phyloP scores from a whole-genome alignment of 2,329 filamentous ascomycete genomes.

The Cytospora mali region DNA sequence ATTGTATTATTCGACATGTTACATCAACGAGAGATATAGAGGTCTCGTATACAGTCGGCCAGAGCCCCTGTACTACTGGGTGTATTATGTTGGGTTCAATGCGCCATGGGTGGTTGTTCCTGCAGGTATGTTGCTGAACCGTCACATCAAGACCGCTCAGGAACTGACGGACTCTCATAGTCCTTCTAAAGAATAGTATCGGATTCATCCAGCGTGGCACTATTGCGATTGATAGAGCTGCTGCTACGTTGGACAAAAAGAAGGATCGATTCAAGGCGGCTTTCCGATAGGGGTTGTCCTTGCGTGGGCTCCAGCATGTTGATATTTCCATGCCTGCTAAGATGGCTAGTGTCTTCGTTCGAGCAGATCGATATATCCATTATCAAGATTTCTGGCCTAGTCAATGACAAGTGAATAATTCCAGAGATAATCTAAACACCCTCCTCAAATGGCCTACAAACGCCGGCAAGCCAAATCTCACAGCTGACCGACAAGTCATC shows the following conservation, averaged over 20 bases:
- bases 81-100: slow-evolving; percentile 65
- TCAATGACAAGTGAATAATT: neutral
- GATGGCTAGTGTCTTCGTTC: neutral
- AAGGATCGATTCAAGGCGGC: slow-evolving; percentile 14
- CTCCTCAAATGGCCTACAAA: neutral
- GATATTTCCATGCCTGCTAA: neutral
- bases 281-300: neutral
- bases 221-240: slow-evolving; percentile 20
- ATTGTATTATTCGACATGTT: slow-evolving; percentile 63
- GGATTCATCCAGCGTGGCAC: slow-evolving; percentile 18
- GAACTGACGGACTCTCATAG: slow-evolving; percentile 2
- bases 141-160: neutral
- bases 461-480: neutral
- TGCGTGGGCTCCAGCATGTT: neutral
- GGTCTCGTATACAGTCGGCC: slow-evolving; percentile 58
- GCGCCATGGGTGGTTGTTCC: slow-evolving; percentile 62
- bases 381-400: neutral
- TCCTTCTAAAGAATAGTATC: slow-evolving; percentile 17
- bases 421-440: neutral
- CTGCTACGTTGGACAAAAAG: slow-evolving; percentile 17
- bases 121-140: slow-evolving; percentile 45
- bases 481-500: neutral
- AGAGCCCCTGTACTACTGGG: slow-evolving; percentile 64
- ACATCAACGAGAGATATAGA: slow-evolving; percentile 48
- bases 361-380: neutral